These are phyloP conservation scores for Coemansia pectinata DNA, from an alignment of 192 early-diverging fungal genomes.

Conservation along the genomic window DNA sequence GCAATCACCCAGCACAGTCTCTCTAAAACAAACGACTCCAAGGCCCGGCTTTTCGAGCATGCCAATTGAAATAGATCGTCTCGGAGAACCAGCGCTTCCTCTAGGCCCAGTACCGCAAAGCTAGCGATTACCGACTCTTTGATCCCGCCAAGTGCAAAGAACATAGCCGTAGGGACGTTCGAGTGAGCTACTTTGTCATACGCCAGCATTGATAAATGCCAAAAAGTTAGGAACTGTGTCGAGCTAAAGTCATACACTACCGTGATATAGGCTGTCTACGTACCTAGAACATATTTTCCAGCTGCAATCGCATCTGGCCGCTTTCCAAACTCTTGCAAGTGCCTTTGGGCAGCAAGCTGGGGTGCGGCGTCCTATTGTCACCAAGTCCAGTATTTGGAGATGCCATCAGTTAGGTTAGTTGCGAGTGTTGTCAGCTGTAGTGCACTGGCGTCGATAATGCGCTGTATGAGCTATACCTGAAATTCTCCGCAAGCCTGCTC, in stretches of 20 bases:
- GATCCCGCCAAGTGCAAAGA: slow-evolving; percentile 54
- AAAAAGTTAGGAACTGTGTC: neutral
- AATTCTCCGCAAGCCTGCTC: slow-evolving; percentile 53
- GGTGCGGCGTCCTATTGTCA: slow-evolving; percentile 37
- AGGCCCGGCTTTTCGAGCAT: slow-evolving; percentile 18
- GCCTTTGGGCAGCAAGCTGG: slow-evolving; percentile 36
- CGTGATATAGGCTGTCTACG: neutral
- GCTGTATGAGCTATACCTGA: slow-evolving; percentile 25
- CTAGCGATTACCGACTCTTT: slow-evolving; percentile 41
- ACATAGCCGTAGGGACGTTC: slow-evolving; percentile 42
- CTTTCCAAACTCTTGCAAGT: slow-evolving; percentile 44
- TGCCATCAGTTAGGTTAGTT: neutral
- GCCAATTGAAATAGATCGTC: slow-evolving; percentile 50
- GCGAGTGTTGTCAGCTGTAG: neutral
- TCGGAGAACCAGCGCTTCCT: slow-evolving; percentile 18
- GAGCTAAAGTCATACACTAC: neutral
- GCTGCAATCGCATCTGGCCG: slow-evolving; percentile 43
- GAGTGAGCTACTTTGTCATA: slow-evolving; percentile 31
- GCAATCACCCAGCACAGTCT: slow-evolving; percentile 53
- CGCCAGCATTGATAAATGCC: neutral
- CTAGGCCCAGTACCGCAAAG: slow-evolving; percentile 29
- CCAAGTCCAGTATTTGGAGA: neutral
- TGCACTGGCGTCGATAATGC: neutral
- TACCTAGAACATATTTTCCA: slow-evolving; percentile 47
- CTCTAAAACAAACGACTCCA: slow-evolving; percentile 47